phyloP scores from a whole-genome alignment of 169 alveolate genomes.

The Perkinsus olseni region DNA sequence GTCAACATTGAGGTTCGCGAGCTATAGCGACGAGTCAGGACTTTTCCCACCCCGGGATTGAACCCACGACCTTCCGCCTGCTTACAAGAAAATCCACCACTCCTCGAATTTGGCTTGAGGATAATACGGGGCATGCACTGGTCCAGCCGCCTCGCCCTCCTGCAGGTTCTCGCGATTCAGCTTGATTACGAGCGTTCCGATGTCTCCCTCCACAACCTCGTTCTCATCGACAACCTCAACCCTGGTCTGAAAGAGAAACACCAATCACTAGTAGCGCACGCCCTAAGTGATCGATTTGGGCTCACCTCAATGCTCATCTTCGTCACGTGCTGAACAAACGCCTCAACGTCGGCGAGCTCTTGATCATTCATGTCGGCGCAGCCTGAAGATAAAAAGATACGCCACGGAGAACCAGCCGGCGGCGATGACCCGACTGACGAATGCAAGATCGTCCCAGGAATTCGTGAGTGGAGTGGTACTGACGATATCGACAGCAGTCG shows the following conservation, averaged over 20 bases:
- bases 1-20: background rate
- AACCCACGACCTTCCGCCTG: background rate
- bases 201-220: slow-evolving; percentile 72
- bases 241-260: background rate
- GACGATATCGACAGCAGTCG: too few species aligned
- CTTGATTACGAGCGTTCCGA: slow-evolving; percentile 63
- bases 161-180: slow-evolving; percentile 58
- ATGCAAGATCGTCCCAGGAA: background rate
- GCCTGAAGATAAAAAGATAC: background rate
- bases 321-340: background rate
- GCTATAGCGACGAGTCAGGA: slow-evolving; percentile 13
- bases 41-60: background rate
- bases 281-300: background rate
- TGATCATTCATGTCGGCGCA: background rate
- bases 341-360: background rate
- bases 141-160: slow-evolving; percentile 66
- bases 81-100: slow-evolving; percentile 63
- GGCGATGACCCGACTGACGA: background rate
- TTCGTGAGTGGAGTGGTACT: too few species aligned
- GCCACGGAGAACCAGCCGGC: background rate
- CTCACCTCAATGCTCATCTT: background rate
- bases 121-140: slow-evolving; percentile 75
- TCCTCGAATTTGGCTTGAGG: slow-evolving; percentile 75
- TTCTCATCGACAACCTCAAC: slow-evolving; percentile 33
- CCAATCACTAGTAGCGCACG: background rate